Base-by-base conservation (phyloP, 1,139 yeast genomes). In the Scheffersomyces lignicola region DNA sequence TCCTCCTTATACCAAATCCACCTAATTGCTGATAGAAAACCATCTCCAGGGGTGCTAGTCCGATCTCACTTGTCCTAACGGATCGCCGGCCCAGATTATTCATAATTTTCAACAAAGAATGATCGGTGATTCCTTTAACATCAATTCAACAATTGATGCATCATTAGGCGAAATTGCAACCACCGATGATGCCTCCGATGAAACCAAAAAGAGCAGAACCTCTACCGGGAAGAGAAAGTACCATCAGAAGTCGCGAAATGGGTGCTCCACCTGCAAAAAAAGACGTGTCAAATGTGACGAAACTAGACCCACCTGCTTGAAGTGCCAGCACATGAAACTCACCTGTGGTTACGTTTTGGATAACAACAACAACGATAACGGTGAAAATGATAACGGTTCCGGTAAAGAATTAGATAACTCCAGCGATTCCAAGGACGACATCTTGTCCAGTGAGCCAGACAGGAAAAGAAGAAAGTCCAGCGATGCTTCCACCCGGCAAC, bases 251-350 rank as follows among this genome's bases (percentile, higher is more conserved):
- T 85, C 95, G 22, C 73, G 95, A 40, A 77, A 78, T 34, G 97
- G 97, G 0, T 90, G 97, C 58, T 75, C 81, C 29, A 86, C 95
- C 1, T 90, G 97, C 60, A 90, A 90, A 54, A 74, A 78, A 47
- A 74, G 97, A 48, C 67, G 97, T 36, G 96, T 90, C 31, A 90
- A 90, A 55, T 90, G 97, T 66, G 97, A 90, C 56, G 97, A 90
- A 57, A 67, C 70, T 0, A 83, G 80, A 47, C 97, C 97, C 0
- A 56, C 67, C 11, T 90, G 97, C 58, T 69, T 68, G 18, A 88
- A 88, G 59, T 90, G 97, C 58, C 62, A 69, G 38, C 81, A 85
- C 45, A 75, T 89, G 77, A 83, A 83, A 25, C 67, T 90, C 25
- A 83, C 76, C 21, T 90, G 97, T 64, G 75, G 80, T 0, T 84